These are phyloP conservation scores for Pleomassaria siparia DNA, from an alignment of 2,329 filamentous ascomycete genomes.

Conservation along the genomic window DNA sequence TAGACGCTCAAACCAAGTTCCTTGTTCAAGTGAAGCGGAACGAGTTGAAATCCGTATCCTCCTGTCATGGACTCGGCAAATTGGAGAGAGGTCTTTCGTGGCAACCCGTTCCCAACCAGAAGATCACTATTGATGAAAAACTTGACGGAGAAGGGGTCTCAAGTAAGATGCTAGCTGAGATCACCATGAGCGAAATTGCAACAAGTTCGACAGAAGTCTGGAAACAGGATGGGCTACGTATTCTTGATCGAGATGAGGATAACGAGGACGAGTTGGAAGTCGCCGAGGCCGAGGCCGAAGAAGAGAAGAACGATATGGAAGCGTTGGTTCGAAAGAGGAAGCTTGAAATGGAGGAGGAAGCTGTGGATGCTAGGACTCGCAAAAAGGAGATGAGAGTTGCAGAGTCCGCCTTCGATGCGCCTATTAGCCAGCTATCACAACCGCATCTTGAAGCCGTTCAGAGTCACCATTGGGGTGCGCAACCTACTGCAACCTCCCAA, in stretches of 20 bases:
- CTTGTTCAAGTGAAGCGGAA: constrained; percentile 39
- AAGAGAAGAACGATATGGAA: constrained; percentile 32
- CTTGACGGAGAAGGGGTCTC: constrained; percentile 46
- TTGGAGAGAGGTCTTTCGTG: constrained; percentile 49
- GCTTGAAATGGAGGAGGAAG: constrained; percentile 21
- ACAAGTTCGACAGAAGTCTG: constrained; percentile 48
- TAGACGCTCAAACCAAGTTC: constrained; percentile 35
- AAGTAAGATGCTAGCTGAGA: constrained; percentile 37
- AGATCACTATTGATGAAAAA: constrained; percentile 40
- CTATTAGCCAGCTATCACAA: background rate
- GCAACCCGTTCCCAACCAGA: constrained; percentile 49
- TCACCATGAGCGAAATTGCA: constrained; percentile 36
- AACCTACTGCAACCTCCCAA: background rate
- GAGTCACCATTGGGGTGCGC: background rate
- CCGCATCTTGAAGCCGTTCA: background rate
- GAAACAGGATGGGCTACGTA: constrained; percentile 52
- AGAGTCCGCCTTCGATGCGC: background rate
- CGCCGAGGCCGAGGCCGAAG: constrained; percentile 14
- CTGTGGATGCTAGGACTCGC: background rate
- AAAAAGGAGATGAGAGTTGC: background rate
- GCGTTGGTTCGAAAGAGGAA: constrained; percentile 44
- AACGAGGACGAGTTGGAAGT: constrained; percentile 39
- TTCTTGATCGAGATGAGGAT: constrained; percentile 45
- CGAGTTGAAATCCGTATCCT: constrained; percentile 26
- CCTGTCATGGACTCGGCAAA: constrained; percentile 47